Percentiles rank a stretch among this genome's conserved stretches.
Evolutionary conservation across 2,329 filamentous ascomycete genomes (phyloP).

Genomic region (Penicillium sp.): DNA sequence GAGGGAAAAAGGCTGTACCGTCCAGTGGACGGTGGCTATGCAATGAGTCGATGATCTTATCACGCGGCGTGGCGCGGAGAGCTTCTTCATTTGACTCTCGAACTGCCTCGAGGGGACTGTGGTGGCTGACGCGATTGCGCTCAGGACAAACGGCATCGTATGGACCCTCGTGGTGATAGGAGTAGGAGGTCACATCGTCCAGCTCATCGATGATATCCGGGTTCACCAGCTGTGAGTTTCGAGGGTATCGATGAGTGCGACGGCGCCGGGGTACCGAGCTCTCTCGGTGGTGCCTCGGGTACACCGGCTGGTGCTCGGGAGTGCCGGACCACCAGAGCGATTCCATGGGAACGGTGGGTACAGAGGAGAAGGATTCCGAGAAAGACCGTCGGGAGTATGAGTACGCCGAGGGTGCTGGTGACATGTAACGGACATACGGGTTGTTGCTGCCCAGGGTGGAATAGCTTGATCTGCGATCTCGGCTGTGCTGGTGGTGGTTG

Average conservation of each 20-base stretch:
- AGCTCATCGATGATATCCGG: conserved; percentile 81
- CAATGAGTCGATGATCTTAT: conserved; percentile 75
- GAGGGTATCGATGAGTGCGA: conserved; percentile 21
- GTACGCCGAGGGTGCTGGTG: conserved; percentile 24
- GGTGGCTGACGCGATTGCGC: conserved; percentile 65
- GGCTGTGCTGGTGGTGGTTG: conserved; percentile 14
- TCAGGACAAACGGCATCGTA: conserved; percentile 80
- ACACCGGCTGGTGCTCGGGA: conserved; percentile 30
- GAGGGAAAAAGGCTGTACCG: conserved; percentile 75
- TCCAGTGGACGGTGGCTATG: conserved; percentile 75
- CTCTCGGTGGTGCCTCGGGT: conserved; percentile 25
- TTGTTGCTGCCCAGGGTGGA: conserved; percentile 24
- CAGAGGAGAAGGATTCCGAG: conserved; percentile 26
- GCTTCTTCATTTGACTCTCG: conserved; percentile 72
- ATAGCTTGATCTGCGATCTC: conserved; percentile 10
- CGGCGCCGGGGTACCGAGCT: conserved; percentile 20
- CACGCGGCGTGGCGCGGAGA: conserved; percentile 74
- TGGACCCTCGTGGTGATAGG: conserved; percentile 87
- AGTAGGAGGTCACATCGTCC: conserved; percentile 64
- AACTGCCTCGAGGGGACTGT: conserved; percentile 76
- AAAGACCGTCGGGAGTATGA: conserved; percentile 18
- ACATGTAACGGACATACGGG: conserved; percentile 32
- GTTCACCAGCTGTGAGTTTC: conserved; percentile 48
- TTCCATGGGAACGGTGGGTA: conserved; percentile 19
- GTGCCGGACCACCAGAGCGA: conserved; percentile 24